These are phyloP conservation scores for Pulveroboletus ravenelii DNA, from an alignment of 768 basidiomycete genomes.

Conservation along the genomic window DNA sequence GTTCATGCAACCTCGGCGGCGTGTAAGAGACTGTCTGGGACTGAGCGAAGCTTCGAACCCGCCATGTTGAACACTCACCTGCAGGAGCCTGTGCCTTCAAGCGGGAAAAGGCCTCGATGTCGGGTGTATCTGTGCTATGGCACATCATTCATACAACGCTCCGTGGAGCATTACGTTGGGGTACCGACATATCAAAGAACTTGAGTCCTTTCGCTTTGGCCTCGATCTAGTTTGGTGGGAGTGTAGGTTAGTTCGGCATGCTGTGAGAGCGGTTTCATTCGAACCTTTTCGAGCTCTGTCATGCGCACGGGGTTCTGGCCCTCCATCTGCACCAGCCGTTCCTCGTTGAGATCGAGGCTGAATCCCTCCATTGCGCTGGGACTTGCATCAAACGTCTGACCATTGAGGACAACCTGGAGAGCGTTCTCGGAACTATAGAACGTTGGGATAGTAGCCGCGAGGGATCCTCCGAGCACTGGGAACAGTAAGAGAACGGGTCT, in stretches of 20 bases:
- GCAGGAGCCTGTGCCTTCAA: conserved; percentile 32
- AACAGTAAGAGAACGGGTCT: conserved; percentile 14
- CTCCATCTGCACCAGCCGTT: conserved; percentile 72
- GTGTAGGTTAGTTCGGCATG: not conserved
- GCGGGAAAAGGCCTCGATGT: conserved; percentile 43
- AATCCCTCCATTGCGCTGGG: conserved; percentile 42
- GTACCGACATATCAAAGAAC: conserved; percentile 81
- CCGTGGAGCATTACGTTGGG: not conserved
- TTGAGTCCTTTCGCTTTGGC: conserved; percentile 72
- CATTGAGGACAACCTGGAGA: conserved; percentile 25
- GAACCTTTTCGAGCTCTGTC: conserved; percentile 86
- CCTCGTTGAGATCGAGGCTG: conserved; percentile 65
- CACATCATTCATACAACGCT: not conserved
- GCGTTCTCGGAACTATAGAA: conserved; percentile 2
- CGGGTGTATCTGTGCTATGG: conserved; percentile 68
- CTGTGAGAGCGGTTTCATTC: not conserved
- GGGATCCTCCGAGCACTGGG: conserved; percentile 15
- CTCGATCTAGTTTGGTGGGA: conserved; percentile 48
- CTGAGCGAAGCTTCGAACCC: not conserved
- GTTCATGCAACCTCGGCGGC: conserved; percentile 54
- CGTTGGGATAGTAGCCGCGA: conserved; percentile 18
- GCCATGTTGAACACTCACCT: conserved; percentile 29
- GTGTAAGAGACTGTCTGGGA: conserved; percentile 46
- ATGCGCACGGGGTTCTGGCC: conserved; percentile 71
- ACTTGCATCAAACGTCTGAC: conserved; percentile 22